A percentile compares a stretch with the other conserved stretches of the same genome.
Conservation (phyloP, 164 flowering plant genomes). For the Berberis thunbergii region DNA sequence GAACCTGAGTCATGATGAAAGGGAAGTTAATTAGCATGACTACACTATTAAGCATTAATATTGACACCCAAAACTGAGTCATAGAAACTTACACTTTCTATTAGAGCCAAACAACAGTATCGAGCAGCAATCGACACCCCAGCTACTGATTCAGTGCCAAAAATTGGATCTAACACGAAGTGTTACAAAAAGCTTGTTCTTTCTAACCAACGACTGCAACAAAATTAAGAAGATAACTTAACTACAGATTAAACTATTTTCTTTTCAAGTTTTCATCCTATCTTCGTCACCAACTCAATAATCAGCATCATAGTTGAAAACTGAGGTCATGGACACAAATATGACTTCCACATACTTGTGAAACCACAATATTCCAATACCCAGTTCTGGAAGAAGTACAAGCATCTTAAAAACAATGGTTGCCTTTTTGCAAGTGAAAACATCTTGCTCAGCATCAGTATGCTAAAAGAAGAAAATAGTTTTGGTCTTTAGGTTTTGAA, state of each 20-base stretch:
- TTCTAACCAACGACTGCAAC: constrained; percentile 45
- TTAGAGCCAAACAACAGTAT: constrained; percentile 48
- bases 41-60: background rate
- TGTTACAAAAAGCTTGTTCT: constrained; percentile 57
- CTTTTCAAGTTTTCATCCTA: too few species aligned
- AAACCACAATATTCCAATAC: too few species aligned
- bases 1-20: constrained; percentile 33
- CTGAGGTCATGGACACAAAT: background rate
- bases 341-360: too few species aligned
- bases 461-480: too few species aligned
- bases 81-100: constrained; percentile 45
- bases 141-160: constrained; percentile 18
- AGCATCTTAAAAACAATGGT: too few species aligned
- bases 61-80: background rate
- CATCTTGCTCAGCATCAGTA: too few species aligned
- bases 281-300: too few species aligned
- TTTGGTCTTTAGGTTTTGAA: too few species aligned
- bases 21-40: background rate
- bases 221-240: background rate
- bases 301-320: background rate
- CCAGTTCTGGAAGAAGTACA: too few species aligned
- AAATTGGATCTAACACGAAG: constrained; percentile 57
- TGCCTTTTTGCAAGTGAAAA: too few species aligned
- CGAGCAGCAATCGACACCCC: constrained; percentile 59
- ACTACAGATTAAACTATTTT: too few species aligned